These are phyloP conservation scores for Leersia perrieri DNA, from an alignment of 176 grass and related monocot species.

Conservation along the genomic window DNA sequence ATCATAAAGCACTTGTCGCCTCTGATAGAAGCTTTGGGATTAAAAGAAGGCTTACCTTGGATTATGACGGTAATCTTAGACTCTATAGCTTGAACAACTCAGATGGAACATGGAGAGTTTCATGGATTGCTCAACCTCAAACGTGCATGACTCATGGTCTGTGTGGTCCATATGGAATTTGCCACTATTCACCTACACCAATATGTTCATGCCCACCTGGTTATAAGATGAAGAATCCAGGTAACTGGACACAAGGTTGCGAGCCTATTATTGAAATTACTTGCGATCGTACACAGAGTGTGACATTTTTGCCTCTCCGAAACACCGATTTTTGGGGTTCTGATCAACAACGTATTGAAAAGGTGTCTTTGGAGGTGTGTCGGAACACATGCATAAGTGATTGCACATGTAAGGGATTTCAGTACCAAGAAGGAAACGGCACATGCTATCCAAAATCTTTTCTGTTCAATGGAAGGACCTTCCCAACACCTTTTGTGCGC, in stretches of 20 bases:
- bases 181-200: constrained; percentile 35
- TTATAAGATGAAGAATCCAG: constrained; percentile 33
- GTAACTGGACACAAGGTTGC: constrained; percentile 54
- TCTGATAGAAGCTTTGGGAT: neutral
- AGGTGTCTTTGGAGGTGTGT: neutral
- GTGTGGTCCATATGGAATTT: constrained; percentile 42
- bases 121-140: constrained; percentile 38
- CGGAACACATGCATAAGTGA: constrained; percentile 27
- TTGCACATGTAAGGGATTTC: constrained; percentile 46
- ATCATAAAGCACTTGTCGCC: neutral
- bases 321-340: constrained; percentile 35
- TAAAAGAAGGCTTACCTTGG: neutral
- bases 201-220: constrained; percentile 48
- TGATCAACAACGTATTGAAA: neutral
- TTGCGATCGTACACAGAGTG: neutral
- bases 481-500: constrained; percentile 29
- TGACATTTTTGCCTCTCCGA: constrained; percentile 15
- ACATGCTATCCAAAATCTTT: constrained; percentile 47
- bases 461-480: constrained; percentile 50
- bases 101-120: neutral
- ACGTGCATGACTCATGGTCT: constrained; percentile 53
- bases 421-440: constrained; percentile 43
- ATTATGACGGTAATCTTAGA: neutral
- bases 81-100: neutral
- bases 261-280: neutral